phyloP scores from a whole-genome alignment of 768 basidiomycete genomes.

The Termitomyces sp. region DNA sequence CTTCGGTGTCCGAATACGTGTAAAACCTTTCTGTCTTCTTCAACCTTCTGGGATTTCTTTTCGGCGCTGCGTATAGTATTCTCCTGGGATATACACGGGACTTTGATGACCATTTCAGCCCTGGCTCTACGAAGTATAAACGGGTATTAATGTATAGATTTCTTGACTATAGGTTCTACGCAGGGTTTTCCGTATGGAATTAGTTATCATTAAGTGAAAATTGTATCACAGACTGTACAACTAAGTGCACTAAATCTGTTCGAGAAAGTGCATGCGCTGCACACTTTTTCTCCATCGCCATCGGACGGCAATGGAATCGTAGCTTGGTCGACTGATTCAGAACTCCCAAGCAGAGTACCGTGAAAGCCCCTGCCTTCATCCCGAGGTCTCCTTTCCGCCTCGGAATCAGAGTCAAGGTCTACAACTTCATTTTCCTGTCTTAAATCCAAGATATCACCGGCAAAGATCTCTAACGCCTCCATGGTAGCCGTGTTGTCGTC shows the following conservation, averaged over 20 bases:
- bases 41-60: conserved; percentile 20
- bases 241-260: conserved; percentile 39
- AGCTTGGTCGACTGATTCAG: conserved; percentile 14
- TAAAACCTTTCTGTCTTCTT: conserved; percentile 25
- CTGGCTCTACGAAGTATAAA: conserved; percentile 10
- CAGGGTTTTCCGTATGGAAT: conserved; percentile 17
- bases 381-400: conserved; percentile 43
- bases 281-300: conserved; percentile 33
- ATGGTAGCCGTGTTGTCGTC: conserved; percentile 58
- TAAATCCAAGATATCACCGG: conserved; percentile 65
- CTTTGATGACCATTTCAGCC: conserved; percentile 20
- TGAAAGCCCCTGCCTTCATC: conserved; percentile 68
- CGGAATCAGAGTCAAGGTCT: conserved; percentile 50
- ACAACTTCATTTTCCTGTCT: conserved; percentile 59
- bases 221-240: conserved; percentile 48
- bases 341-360: conserved; percentile 63
- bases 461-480: conserved; percentile 45
- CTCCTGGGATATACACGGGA: conserved; percentile 26
- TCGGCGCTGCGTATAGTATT: conserved; percentile 23
- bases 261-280: conserved; percentile 54
- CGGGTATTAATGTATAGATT: conserved; percentile 16
- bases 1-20: conserved; percentile 39
- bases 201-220: conserved; percentile 28
- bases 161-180: conserved; percentile 14
- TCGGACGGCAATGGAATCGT: conserved; percentile 8